phyloP scores from a whole-genome alignment of 306 rosid genomes.

The Myrica gale region DNA sequence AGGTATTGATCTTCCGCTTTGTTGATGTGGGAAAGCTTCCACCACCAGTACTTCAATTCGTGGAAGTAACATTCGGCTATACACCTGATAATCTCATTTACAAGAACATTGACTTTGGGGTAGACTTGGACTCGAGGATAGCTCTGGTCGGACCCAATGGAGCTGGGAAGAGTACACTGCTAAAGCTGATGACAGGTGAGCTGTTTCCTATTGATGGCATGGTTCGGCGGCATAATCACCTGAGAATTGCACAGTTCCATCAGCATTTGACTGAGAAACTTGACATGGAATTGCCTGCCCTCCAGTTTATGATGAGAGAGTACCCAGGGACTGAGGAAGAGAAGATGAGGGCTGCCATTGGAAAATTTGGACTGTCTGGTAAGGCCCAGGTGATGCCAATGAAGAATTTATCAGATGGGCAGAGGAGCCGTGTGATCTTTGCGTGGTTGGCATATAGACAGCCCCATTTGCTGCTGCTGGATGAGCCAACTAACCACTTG shows the following conservation, averaged over 20 bases:
- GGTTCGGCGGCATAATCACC: constrained; percentile 97
- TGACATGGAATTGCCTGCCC: constrained; percentile 83
- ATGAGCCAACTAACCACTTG: constrained; percentile 96
- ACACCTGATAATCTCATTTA: constrained; percentile 88
- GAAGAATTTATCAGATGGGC: constrained; percentile 97
- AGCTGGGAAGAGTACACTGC: constrained; percentile 95
- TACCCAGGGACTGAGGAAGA: constrained; percentile 98
- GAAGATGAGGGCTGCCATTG: constrained; percentile 89
- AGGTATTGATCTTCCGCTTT: constrained; percentile 81
- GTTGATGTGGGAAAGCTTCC: constrained; percentile 98
- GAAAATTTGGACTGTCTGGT: constrained; percentile 89
- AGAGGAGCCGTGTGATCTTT: constrained; percentile 88
- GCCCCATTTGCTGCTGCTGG: constrained; percentile 84
- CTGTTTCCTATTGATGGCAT: constrained; percentile 82
- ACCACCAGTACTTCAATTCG: constrained; percentile 97
- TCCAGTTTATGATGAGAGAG: constrained; percentile 74
- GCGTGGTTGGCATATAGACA: constrained; percentile 96
- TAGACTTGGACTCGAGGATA: constrained; percentile 86
- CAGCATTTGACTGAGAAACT: constrained; percentile 95
- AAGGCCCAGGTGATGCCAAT: constrained; percentile 97
- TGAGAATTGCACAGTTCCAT: constrained; percentile 94
- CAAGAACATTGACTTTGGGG: constrained; percentile 87
- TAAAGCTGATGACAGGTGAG: constrained; percentile 98
- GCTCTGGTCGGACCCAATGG: constrained; percentile 99
- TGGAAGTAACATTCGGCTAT: constrained; percentile 89